Percentiles rank a stretch among this genome's conserved stretches.
Evolutionary conservation across 768 basidiomycete genomes (phyloP).

Genomic region (Boletus coccyginus): DNA sequence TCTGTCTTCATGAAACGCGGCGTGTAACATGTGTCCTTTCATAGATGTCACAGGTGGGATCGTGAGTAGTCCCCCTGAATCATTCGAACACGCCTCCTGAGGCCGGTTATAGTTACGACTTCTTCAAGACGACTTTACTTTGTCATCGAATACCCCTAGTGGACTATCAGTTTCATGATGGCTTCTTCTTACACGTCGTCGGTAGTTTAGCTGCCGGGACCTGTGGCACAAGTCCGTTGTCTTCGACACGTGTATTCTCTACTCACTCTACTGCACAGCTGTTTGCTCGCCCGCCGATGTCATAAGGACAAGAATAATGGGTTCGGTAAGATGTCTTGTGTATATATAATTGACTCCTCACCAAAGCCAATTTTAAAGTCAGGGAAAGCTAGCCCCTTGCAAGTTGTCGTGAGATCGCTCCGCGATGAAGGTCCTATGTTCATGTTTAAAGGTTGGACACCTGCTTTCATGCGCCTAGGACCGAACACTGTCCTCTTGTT

Average conservation of each 20-base stretch:
- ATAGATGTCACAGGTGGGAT: constrained; percentile 79
- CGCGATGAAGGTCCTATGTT: constrained; percentile 74
- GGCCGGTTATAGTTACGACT: constrained; percentile 58
- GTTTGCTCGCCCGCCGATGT: constrained; percentile 80
- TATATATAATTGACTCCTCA: neutral
- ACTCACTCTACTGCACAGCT: constrained; percentile 40
- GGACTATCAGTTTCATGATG: constrained; percentile 62
- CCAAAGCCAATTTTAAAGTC: constrained; percentile 40
- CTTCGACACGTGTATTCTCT: neutral
- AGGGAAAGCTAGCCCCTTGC: constrained; percentile 43
- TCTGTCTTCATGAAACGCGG: neutral
- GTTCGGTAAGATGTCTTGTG: constrained; percentile 48
- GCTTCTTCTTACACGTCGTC: constrained; percentile 61
- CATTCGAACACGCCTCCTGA: neutral
- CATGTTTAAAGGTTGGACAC: constrained; percentile 88
- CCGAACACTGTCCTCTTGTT: constrained; percentile 85
- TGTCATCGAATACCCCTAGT: constrained; percentile 50
- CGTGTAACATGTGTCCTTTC: constrained; percentile 4
- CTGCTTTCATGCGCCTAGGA: constrained; percentile 79
- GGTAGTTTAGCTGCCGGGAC: constrained; percentile 71
- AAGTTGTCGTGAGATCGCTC: constrained; percentile 57
- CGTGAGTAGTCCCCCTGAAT: constrained; percentile 45
- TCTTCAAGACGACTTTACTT: constrained; percentile 63
- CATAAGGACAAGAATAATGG: constrained; percentile 73
- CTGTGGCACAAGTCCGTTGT: constrained; percentile 67